Evolutionary conservation across 305 asterid genomes (phyloP), one percentile per base, ranked within the genome.

Genomic region (Fraxinus latifolia): DNA sequence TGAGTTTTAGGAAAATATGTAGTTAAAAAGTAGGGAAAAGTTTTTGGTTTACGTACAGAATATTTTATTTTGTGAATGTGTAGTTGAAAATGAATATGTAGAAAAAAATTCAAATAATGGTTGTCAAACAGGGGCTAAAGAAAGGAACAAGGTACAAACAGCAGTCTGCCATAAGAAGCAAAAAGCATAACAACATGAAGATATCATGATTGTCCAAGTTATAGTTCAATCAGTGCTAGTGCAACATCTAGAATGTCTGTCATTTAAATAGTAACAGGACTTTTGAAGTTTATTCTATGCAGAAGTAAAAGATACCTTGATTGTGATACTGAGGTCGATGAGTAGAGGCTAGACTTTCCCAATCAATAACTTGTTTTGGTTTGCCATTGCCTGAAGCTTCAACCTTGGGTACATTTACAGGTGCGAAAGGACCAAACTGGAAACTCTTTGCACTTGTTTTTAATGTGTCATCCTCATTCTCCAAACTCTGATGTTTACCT

Each of bases 401-500:
- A 53, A 15, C 88, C 72, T 88, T 85, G 39, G 94, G 85, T 62
- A 84, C 85, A 81, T 81, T 92, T 68, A 89, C 90, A 77, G 98
- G 99, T 25, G 98, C 97, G 89, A 96, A 96, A 62, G 99, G 98
- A 85, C 99, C 99, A 84, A 92, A 96, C 78, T 91, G 92, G 82
- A 90, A 92, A 82, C 91, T 88, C 80, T 84, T 91, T 36, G 47
- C 82, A 67, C 84, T 84, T 47, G 81, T 34, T 84, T 82, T 85
- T 81, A 90, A 62, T 74, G 74, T 83, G 25, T 87, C 91, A 32
- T 82, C 89, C 79, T 90, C 94, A 75, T 83, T 87, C 78, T 91
- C 93, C 12, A 73, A 21, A 87, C 70, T 83, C 88, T 92, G 97
- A 1, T 87, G 85, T 80, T 94, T 93, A 77, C 92, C 87, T 36